These are phyloP conservation scores for Rhizophagus clarus DNA, from an alignment of 192 early-diverging fungal genomes.

Conservation along the genomic window DNA sequence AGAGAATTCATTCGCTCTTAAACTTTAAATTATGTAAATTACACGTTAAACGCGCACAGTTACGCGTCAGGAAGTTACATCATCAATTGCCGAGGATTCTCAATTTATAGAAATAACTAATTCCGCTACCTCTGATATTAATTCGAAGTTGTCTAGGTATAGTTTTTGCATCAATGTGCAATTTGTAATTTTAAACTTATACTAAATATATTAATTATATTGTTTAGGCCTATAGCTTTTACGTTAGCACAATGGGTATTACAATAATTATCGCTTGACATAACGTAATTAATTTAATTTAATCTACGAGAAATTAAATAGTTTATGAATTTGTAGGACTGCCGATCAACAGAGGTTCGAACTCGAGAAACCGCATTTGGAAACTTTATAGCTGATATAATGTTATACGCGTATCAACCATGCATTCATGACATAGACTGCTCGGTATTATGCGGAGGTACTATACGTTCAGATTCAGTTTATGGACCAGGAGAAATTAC, in stretches of 20 bases:
- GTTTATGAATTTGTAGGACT: conserved; percentile 39
- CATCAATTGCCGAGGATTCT: conserved; percentile 40
- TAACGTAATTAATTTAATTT: neutral
- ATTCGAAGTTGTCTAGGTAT: conserved; percentile 48
- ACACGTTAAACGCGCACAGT: conserved; percentile 30
- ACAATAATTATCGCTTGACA: neutral
- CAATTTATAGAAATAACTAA: conserved; percentile 49
- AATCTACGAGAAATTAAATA: neutral
- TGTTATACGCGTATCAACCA: conserved; percentile 55
- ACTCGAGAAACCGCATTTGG: conserved; percentile 65
- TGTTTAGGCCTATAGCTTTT: conserved; percentile 48
- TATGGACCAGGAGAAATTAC: conserved; percentile 57
- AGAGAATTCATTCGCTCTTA: neutral
- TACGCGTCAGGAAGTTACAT: conserved; percentile 48
- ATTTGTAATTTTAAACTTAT: neutral
- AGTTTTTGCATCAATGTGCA: neutral
- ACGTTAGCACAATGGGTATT: conserved; percentile 43
- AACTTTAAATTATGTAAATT: neutral
- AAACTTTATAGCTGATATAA: conserved; percentile 63
- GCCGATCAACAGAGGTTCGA: conserved; percentile 57
- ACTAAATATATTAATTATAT: neutral
- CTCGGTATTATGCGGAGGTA: conserved; percentile 59
- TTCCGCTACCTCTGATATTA: conserved; percentile 50
- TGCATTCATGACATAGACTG: conserved; percentile 40
- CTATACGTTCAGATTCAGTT: conserved; percentile 60